These are phyloP conservation scores for Populus tremula DNA, from an alignment of 345 rosid genomes.

Conservation along the genomic window DNA sequence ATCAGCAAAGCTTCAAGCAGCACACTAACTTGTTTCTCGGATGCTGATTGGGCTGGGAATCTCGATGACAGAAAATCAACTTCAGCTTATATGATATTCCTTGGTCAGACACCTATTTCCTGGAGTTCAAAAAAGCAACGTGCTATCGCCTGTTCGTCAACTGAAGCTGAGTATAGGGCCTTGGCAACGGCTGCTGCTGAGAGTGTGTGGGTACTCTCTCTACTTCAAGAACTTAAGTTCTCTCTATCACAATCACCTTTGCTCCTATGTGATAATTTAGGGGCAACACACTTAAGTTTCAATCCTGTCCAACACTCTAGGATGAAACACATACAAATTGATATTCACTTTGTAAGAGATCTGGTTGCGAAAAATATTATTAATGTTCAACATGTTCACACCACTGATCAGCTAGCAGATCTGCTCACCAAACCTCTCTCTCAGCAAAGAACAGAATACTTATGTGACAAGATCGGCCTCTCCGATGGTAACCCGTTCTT, in stretches of 20 bases:
- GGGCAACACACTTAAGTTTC: background rate
- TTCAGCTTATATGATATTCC: too few species aligned
- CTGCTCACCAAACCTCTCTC: background rate
- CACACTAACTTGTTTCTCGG: too few species aligned
- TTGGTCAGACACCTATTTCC: too few species aligned
- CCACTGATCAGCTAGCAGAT: background rate
- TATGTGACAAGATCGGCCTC: background rate
- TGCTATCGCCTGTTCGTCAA: background rate
- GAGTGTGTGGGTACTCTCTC: too few species aligned
- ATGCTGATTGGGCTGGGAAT: too few species aligned
- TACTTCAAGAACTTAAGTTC: too few species aligned
- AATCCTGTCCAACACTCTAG: background rate
- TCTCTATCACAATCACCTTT: too few species aligned
- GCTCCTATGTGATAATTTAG: background rate
- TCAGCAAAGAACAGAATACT: fast-evolving
- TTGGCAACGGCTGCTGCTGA: too few species aligned
- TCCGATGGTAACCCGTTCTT: background rate
- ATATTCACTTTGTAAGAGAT: background rate
- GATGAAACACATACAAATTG: background rate
- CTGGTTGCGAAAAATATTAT: background rate
- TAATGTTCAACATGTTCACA: background rate
- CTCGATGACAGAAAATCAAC: too few species aligned
- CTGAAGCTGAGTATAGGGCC: background rate
- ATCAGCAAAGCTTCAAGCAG: too few species aligned
- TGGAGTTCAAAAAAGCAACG: background rate